Base-by-base conservation (phyloP, 305 asterid species). In the Rubia balearica region DNA sequence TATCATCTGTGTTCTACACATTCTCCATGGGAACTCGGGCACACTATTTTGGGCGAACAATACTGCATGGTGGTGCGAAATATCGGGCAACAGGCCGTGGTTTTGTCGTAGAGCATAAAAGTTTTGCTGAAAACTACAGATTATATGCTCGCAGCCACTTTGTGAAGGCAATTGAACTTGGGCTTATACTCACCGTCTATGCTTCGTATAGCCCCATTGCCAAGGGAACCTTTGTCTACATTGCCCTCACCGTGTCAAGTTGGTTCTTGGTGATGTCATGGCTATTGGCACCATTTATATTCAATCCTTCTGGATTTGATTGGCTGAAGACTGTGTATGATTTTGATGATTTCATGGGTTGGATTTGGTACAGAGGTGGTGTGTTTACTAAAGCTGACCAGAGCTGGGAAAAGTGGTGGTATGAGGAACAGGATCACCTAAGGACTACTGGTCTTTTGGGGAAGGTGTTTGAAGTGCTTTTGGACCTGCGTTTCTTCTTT, bases 11-110 rank as follows among this genome's bases (percentile, higher is more conserved):
- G 30, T 92, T 92, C 79, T 92, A 82, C 83, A 85, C 95, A 61
- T 92, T 92, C 78, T 92, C 98, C 65, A 88, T 92, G 98, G 98
- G 98, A 70, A 92, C 98, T 70, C 97, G 97, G 72, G 92, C 92
- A 56, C 98, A 92, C 79, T 77, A 73, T 74, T 73, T 77, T 57
- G 81, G 81, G 38, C 77, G 81, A 64, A 77, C 81, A 63, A 73
- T 77, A 43, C 81, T 77, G 22, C 81, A 77, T 57, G 81, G 81
- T 33, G 81, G 81, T 19, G 81, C 81, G 16, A 77, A 92, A 77
- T 77, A 77, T 40, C 67, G 81, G 56, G 81, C 81, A 16, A 77
- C 81, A 63, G 81, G 83, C 30, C 96, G 96, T 66, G 95, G 95
- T 71, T 89, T 89, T 73, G 92, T 89, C 59, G 96, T 89, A 68